phyloP scores from a whole-genome alignment of 768 basidiomycete genomes.

The Lactarius evosmus region DNA sequence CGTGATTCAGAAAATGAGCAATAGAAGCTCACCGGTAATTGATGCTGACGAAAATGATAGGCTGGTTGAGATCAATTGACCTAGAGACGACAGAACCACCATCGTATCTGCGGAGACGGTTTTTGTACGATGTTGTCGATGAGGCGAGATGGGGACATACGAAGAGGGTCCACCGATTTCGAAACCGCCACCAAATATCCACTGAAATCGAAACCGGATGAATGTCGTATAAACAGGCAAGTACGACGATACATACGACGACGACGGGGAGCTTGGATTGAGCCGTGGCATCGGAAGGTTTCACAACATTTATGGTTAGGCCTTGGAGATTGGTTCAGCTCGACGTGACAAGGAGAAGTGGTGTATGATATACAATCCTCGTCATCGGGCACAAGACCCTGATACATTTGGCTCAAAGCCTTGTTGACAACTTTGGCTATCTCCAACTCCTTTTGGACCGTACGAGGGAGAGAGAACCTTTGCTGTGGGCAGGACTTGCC shows the following conservation, averaged over 20 bases:
- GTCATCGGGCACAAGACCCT: constrained; percentile 1
- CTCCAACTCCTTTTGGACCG: background rate
- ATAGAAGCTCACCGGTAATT: constrained; percentile 44
- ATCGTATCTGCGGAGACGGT: constrained; percentile 38
- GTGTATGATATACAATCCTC: constrained; percentile 12
- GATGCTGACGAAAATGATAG: constrained; percentile 52
- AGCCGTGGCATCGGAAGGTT: constrained; percentile 23
- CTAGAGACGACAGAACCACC: constrained; percentile 43
- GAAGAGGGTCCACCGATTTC: background rate
- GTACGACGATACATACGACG: constrained; percentile 15
- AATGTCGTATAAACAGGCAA: background rate
- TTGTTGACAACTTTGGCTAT: background rate
- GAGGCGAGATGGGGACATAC: constrained; percentile 3
- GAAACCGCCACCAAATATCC: constrained; percentile 38
- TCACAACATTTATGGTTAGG: constrained; percentile 33
- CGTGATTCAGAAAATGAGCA: background rate
- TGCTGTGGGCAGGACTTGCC: constrained; percentile 31
- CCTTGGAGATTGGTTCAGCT: constrained; percentile 17
- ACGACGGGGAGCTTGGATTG: constrained; percentile 27
- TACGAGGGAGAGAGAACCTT: constrained; percentile 2
- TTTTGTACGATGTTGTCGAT: background rate
- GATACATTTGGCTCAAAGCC: background rate
- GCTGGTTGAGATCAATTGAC: constrained; percentile 42
- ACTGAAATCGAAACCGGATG: no score
- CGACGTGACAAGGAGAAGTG: background rate